phyloP scores from a whole-genome alignment of 495 filamentous ascomycete species.

The Penicillium pancosmium region DNA sequence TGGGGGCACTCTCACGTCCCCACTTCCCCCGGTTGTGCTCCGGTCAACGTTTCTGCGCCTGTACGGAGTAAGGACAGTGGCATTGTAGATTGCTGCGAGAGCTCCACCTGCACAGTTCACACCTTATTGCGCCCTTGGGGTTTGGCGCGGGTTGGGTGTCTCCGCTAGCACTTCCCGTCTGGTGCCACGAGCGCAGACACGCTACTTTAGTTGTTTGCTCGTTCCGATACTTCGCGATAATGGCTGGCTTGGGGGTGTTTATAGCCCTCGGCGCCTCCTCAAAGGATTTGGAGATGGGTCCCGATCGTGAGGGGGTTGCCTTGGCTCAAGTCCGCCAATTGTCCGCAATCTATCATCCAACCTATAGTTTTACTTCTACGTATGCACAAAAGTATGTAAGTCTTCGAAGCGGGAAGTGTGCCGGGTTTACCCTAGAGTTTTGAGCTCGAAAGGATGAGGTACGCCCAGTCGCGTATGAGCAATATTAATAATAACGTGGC shows the following conservation, averaged over 20 bases:
- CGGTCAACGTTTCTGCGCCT: slow-evolving; percentile 24
- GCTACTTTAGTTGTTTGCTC: slow-evolving; percentile 4
- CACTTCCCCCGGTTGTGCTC: slow-evolving; percentile 33
- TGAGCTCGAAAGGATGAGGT: too few species aligned
- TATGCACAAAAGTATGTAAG: too few species aligned
- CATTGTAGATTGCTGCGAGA: slow-evolving; percentile 4
- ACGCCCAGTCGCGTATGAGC: neutral
- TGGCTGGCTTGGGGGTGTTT: neutral
- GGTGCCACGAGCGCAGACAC: slow-evolving; percentile 18
- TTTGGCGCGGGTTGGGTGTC: neutral
- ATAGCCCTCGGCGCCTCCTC: neutral
- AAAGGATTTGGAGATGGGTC: slow-evolving; percentile 3
- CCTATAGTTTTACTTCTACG: neutral
- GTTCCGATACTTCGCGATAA: neutral
- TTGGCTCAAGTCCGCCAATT: neutral
- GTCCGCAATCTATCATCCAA: neutral
- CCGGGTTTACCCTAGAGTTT: too few species aligned
- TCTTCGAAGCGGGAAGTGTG: too few species aligned
- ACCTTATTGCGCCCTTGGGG: slow-evolving; percentile 27
- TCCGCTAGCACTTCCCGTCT: slow-evolving; percentile 6
- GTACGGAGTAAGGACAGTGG: slow-evolving; percentile 2
- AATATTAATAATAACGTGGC: neutral
- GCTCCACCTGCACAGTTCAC: slow-evolving; percentile 35
- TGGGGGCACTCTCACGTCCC: slow-evolving; percentile 8
- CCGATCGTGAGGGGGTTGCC: slow-evolving; percentile 1